phyloP scores from a whole-genome alignment of 768 basidiomycete species.

The Lentinula edodes region DNA sequence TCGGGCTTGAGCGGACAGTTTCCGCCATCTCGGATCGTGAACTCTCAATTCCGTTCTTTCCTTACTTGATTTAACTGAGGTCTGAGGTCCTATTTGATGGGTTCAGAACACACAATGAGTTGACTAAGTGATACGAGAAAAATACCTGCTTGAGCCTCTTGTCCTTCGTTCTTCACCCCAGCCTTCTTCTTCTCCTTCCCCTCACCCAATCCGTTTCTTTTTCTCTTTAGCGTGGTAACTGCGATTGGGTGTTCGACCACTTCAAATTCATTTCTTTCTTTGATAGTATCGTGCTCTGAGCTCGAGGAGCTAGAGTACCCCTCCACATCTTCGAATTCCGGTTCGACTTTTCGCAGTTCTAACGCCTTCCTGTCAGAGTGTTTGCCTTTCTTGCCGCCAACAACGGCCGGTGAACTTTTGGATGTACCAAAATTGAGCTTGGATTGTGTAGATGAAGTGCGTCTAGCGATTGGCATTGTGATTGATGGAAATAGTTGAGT shows the following conservation, averaged over 20 bases:
- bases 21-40: not conserved
- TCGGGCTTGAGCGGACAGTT: conserved; percentile 8
- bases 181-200: not conserved
- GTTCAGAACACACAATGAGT: too few species aligned
- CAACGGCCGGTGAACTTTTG: not conserved
- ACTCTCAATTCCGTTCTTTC: not conserved
- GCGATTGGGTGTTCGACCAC: not conserved
- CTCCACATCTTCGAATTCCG: not conserved
- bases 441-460: not conserved
- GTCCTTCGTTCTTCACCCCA: not conserved
- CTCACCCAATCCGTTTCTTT: not conserved
- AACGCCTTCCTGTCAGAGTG: not conserved
- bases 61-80: not conserved
- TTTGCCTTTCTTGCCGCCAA: not conserved
- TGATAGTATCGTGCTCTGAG: too few species aligned
- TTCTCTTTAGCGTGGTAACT: not conserved
- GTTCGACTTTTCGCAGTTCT: too few species aligned
- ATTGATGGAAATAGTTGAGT: not conserved
- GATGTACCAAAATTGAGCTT: not conserved
- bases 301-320: too few species aligned
- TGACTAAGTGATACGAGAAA: not conserved
- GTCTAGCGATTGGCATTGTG: not conserved
- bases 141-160: not conserved
- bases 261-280: not conserved
- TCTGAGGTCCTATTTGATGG: not conserved